Base-by-base conservation (phyloP, 2,329 filamentous ascomycete species). In the Botrytis elliptica region DNA sequence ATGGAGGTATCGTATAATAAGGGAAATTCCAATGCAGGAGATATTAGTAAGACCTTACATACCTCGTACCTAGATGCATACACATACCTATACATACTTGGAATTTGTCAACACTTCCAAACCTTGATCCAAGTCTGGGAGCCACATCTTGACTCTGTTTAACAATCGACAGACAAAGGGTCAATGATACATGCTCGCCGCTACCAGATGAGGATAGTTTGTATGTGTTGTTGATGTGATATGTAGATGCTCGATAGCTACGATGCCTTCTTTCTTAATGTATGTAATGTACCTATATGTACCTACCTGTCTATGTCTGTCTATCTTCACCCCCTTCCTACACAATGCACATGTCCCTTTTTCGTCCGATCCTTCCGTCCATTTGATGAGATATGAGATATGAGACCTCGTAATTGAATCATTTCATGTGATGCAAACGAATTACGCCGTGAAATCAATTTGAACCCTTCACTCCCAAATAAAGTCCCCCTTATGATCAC, bases 381-480 rank as follows among this genome's bases (percentile, higher is more conserved):
- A 40, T 63, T 7, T n/a, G 33, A 64, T 16, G 40, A 42, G 42
- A 18, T 42, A 16, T 42, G 16, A 29, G 16, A 44, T 18, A 44
- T 44, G 69, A 71, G 42, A 71, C 69, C 57, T 52, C 16, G 69
- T 64, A 71, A 71, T 65, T 65, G 69, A 64, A 71, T 65, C 57
- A 71, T 71, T 71, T 64, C 69, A 38, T 71, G 42, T 46, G 57
- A 71, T 64, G 42, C 57, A 71, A 18, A 64, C 57, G 42, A 71
- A 62, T 71, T n/a, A 57, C 22, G 14, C 49, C 10, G 49, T 52
- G 40, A 68, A 55, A 55, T 55, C 52, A 55, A 16, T 55, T 55
- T 55, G 52, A 55, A 55, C 52, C 52, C 52, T 55, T 18, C 52
- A 16, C 52, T 8, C 18, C 18, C 22, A 68, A 65, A 66, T 44